Conservation (phyloP, 108 stramenopile genomes). For the Conticribra guillardii region DNA sequence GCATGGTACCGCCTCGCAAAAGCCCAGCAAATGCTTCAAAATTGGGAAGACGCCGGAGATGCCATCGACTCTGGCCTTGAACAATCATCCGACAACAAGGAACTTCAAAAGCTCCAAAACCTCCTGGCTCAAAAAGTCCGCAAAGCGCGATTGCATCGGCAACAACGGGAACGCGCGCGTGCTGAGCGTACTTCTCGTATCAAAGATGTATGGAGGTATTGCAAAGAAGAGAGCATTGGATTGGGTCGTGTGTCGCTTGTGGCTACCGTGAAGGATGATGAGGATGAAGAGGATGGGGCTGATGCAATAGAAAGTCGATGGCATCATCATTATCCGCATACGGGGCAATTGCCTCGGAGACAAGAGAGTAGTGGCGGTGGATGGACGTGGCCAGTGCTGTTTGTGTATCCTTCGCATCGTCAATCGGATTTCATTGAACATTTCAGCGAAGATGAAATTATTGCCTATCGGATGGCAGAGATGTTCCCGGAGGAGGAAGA, state of each 20-base stretch:
- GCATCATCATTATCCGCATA: slow-evolving; percentile 87
- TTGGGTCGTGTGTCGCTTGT: slow-evolving; percentile 84
- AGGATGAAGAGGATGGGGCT: slow-evolving; percentile 60
- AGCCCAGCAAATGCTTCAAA: slow-evolving; percentile 76
- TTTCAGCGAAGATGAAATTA: slow-evolving; percentile 78
- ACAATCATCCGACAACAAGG: slow-evolving; percentile 68
- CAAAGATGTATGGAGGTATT: slow-evolving; percentile 88
- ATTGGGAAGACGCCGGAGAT: slow-evolving; percentile 85
- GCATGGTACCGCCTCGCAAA: slow-evolving; percentile 89
- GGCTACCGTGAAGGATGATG: slow-evolving; percentile 77
- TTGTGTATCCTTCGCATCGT: slow-evolving; percentile 84
- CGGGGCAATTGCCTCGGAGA: slow-evolving; percentile 68
- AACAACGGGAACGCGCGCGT: slow-evolving; percentile 78
- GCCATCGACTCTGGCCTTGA: slow-evolving; percentile 81
- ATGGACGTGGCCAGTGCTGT: slow-evolving; percentile 87
- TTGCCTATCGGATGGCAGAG: slow-evolving; percentile 86
- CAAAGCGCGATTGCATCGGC: slow-evolving; percentile 70
- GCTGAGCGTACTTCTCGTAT: slow-evolving; percentile 79
- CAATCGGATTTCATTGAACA: slow-evolving; percentile 88
- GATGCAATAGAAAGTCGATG: slow-evolving; percentile 68
- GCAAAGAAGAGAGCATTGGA: slow-evolving; percentile 66
- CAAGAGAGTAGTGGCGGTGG: slow-evolving; percentile 22
- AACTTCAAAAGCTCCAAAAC: slow-evolving; percentile 69
- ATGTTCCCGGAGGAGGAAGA: slow-evolving; percentile 86
- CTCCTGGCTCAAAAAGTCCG: slow-evolving; percentile 60